Percentiles rank a stretch among this genome's conserved stretches.
Conservation (phyloP, 495 filamentous ascomycete genomes). For the Penicillium verhagenii region DNA sequence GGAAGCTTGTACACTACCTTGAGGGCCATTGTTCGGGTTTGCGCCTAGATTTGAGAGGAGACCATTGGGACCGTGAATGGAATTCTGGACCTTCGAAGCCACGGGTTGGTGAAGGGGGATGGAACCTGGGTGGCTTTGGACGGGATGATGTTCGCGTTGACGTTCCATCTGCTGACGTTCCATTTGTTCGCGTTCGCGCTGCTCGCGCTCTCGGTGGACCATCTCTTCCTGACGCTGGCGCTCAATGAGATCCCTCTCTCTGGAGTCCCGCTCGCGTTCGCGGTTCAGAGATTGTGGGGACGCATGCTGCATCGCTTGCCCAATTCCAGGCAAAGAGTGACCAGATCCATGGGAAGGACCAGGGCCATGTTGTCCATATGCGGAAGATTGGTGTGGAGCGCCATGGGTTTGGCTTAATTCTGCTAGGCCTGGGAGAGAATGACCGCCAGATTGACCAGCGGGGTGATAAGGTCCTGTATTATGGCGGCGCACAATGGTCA, state of each 20-base stretch:
- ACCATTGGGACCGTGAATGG: conserved; percentile 85
- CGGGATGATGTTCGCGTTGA: conserved; percentile 62
- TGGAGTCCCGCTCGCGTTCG: conserved; percentile 52
- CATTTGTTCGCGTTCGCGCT: conserved; percentile 62
- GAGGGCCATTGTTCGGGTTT: conserved; percentile 48
- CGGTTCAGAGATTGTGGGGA: conserved; percentile 51
- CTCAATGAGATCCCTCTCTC: conserved; percentile 50
- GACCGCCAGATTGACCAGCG: conserved; percentile 44
- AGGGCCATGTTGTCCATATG: conserved; percentile 44
- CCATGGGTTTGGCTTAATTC: conserved; percentile 51
- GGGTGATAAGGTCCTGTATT: conserved; percentile 43
- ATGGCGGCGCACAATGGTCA: conserved; percentile 23
- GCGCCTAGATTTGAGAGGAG: conserved; percentile 72
- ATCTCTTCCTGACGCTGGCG: conserved; percentile 58
- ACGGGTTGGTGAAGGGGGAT: conserved; percentile 90
- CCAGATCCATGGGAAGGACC: conserved; percentile 42
- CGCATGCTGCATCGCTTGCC: conserved; percentile 51
- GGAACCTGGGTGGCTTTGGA: conserved; percentile 79
- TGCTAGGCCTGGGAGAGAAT: conserved; percentile 52
- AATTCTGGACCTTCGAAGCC: conserved; percentile 72
- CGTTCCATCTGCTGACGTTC: conserved; percentile 55
- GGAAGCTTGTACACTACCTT: conserved; percentile 63
- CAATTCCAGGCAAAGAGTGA: conserved; percentile 53
- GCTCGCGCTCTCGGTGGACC: conserved; percentile 61
- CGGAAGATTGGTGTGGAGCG: conserved; percentile 49